A percentile compares a stretch with the other conserved stretches of the same genome.
These are phyloP conservation scores for Coprinopsis marcescibilis DNA, from an alignment of 768 basidiomycete genomes.

Conservation along the genomic window DNA sequence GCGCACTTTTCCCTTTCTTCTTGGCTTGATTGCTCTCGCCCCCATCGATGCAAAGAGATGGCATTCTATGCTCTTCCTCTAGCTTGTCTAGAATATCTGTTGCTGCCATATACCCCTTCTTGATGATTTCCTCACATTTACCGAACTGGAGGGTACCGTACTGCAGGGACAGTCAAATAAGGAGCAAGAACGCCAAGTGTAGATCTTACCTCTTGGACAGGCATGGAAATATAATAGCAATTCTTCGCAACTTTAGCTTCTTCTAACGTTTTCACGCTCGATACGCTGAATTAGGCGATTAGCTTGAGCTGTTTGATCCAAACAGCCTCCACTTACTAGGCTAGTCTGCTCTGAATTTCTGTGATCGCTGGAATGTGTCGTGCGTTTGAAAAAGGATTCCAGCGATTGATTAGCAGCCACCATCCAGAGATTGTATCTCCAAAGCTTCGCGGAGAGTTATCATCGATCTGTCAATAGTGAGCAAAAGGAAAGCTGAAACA, in stretches of 20 bases:
- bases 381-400: conserved; percentile 83
- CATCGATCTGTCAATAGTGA: conserved; percentile 59
- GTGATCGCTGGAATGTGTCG: conserved; percentile 81
- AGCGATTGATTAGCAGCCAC: conserved; percentile 91
- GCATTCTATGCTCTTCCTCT: conserved; percentile 81
- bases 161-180: conserved; percentile 27
- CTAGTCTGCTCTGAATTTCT: conserved; percentile 89
- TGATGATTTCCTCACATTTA: conserved; percentile 84
- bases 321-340: conserved; percentile 84
- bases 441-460: conserved; percentile 91
- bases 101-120: conserved; percentile 74
- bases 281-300: conserved; percentile 55
- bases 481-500: background rate
- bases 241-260: conserved; percentile 89
- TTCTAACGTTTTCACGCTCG: conserved; percentile 90
- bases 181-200: background rate
- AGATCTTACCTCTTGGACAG: conserved; percentile 75
- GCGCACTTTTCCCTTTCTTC: conserved; percentile 70
- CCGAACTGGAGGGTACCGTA: conserved; percentile 89
- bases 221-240: conserved; percentile 91
- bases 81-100: conserved; percentile 67
- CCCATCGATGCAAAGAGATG: conserved; percentile 63
- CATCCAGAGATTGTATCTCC: conserved; percentile 95
- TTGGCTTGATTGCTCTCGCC: conserved; percentile 42
- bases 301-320: background rate